Evolutionary conservation across 371 early-diverging fungal species (phyloP).

Genomic region (Mortierella sp.): DNA sequence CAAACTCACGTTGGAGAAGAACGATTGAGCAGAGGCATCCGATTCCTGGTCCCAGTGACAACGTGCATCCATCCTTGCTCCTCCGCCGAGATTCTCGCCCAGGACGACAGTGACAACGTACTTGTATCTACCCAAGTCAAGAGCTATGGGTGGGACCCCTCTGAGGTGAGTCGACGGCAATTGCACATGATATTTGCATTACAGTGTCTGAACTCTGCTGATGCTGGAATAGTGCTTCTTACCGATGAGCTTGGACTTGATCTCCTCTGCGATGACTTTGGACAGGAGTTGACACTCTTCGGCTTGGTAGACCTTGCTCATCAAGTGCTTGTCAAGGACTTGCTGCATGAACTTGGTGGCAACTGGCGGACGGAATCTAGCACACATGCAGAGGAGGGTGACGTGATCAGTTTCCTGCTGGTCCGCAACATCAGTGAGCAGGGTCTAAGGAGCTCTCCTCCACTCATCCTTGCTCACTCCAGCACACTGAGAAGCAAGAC

Average conservation of each 20-base stretch:
- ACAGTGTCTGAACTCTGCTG: too few relatives aligned
- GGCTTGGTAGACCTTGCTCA: constrained; percentile 61
- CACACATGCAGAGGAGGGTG: neutral
- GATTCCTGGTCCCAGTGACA: constrained; percentile 80
- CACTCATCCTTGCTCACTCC: too few relatives aligned
- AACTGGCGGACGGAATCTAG: constrained; percentile 68
- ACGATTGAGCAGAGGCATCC: constrained; percentile 74
- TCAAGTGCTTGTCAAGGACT: constrained; percentile 61
- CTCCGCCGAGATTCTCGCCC: constrained; percentile 74
- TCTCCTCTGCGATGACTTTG: constrained; percentile 70
- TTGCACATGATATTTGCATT: too few relatives aligned
- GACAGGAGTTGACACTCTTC: constrained; percentile 66
- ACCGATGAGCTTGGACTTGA: constrained; percentile 74
- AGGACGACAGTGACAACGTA: constrained; percentile 74
- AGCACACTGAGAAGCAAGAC: too few relatives aligned
- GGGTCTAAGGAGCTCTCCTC: too few relatives aligned
- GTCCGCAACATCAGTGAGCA: too few relatives aligned
- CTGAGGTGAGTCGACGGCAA: neutral
- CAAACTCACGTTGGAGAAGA: constrained; percentile 67
- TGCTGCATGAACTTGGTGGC: constrained; percentile 66
- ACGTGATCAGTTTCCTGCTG: neutral
- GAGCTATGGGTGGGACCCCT: constrained; percentile 47
- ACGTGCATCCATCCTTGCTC: constrained; percentile 70
- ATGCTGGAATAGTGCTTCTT: neutral
- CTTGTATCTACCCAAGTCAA: constrained; percentile 72